Conservation (phyloP, 2,329 filamentous ascomycete species). For the Sclerotinia sclerotiorum region DNA sequence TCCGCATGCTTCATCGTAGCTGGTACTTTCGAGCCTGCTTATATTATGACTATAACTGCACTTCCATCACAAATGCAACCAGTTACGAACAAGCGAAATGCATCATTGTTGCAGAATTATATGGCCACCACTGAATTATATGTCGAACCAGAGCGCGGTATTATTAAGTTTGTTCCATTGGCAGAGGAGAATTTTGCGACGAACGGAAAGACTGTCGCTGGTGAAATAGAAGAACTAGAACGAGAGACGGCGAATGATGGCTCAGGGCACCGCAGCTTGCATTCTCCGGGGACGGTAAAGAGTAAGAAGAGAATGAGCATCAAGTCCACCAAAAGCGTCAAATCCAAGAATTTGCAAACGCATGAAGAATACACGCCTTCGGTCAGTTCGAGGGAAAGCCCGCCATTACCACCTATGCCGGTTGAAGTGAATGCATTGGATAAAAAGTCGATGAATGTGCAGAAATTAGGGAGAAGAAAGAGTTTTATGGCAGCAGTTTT, state of each 20-base stretch:
- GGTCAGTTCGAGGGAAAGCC: conserved; percentile 24
- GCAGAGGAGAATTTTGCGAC: conserved; percentile 70
- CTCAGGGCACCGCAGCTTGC: conserved; percentile 27
- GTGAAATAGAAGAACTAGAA: conserved; percentile 59
- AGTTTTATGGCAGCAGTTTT: conserved; percentile 51
- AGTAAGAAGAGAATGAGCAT: conserved; percentile 43
- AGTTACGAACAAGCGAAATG: conserved; percentile 77
- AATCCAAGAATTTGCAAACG: conserved; percentile 31
- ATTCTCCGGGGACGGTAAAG: conserved; percentile 32
- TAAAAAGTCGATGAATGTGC: conserved; percentile 33
- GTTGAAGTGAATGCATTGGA: conserved; percentile 30
- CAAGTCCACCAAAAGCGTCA: conserved; percentile 40
- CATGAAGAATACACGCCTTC: conserved; percentile 33
- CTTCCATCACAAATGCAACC: conserved; percentile 68
- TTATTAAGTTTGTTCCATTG: conserved; percentile 70
- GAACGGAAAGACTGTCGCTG: conserved; percentile 67
- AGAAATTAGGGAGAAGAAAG: conserved; percentile 45
- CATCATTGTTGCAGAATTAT: conserved; percentile 72
- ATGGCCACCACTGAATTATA: conserved; percentile 65
- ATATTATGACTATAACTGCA: conserved; percentile 72
- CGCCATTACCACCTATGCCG: conserved; percentile 35
- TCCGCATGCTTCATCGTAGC: conserved; percentile 73
- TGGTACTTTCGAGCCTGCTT: conserved; percentile 75
- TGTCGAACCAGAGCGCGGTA: conserved; percentile 64
- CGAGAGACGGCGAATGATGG: conserved; percentile 28